Conservation (phyloP, 1,284 basidiomycete genomes). For the Papiliotrema fonsecae region DNA sequence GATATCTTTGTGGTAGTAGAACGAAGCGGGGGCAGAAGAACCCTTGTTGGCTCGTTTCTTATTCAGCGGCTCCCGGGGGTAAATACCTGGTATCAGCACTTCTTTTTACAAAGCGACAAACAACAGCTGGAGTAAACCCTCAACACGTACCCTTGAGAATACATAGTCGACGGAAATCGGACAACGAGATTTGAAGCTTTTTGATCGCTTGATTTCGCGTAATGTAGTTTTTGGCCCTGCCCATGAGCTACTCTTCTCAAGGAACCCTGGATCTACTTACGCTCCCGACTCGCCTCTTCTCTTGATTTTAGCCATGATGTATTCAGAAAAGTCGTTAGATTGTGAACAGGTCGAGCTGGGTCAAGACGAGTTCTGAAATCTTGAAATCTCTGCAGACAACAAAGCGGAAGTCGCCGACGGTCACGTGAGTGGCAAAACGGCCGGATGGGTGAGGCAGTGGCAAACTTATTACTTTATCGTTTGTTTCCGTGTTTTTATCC, state of each 20-base stretch:
- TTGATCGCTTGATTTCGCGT: constrained; percentile 86
- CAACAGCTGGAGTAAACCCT: neutral
- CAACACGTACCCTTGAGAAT: constrained; percentile 81
- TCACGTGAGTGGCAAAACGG: too few species aligned
- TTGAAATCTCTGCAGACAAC: too few species aligned
- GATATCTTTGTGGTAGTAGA: constrained; percentile 99
- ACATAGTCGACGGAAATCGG: constrained; percentile 94
- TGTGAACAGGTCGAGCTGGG: neutral
- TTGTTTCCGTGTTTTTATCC: too few species aligned
- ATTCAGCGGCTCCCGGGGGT: constrained; percentile 89
- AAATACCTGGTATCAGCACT: constrained; percentile 68
- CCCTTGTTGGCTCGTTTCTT: constrained; percentile 97
- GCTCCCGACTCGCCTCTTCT: constrained; percentile 87
- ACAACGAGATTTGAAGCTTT: constrained; percentile 91
- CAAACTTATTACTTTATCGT: too few species aligned
- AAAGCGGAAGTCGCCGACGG: too few species aligned
- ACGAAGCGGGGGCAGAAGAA: constrained; percentile 91
- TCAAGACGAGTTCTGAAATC: constrained; percentile 2
- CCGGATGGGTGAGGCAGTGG: too few species aligned
- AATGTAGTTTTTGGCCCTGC: constrained; percentile 80
- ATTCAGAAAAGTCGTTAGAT: neutral
- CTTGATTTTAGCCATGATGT: constrained; percentile 77
- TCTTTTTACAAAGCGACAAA: neutral
- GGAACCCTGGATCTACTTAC: too few species aligned
- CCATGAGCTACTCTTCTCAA: too few species aligned